Evolutionary conservation across 352 stramenopile species (phyloP), one percentile per base, ranked within the genome.

Genomic region (Phytophthora sp.): DNA sequence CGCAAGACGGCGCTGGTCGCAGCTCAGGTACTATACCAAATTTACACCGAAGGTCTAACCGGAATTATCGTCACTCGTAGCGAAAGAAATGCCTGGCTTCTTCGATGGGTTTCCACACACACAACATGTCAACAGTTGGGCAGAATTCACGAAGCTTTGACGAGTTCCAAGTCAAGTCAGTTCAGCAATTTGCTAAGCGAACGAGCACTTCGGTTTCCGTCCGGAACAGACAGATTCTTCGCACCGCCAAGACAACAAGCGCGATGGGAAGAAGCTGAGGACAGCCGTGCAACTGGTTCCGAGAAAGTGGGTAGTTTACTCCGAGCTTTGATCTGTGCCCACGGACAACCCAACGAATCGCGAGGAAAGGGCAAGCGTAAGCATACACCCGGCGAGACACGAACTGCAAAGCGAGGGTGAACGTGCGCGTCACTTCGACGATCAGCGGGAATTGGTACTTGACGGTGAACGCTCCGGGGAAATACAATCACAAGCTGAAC

Each of bases 401-500:
- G n/a, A n/a, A n/a, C n/a, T n/a, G n/a, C n/a, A n/a, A n/a, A n/a
- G n/a, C n/a, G n/a, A n/a, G n/a, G n/a, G n/a, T n/a, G n/a, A n/a
- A n/a, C n/a, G n/a, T n/a, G n/a, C n/a, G n/a, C n/a, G n/a, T n/a
- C n/a, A n/a, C 27, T 23, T 12, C 20, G 4, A 44, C n/a, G 7
- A 20, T 33, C n/a, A 35, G 15, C 2, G 41, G 20, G 0, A 35
- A n/a, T 30, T 63, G 55, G 55, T 21, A 12, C 15, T 31, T 53
- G 8, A 11, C 23, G 1, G 31, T 63, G 16, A 33, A n/a, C 7
- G 30, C 29, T 0, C 4, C 3, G 35, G 35, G n/a, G 4, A 24
- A 26, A 1, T 36, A 57, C 38, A 65, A 52, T 15, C 57, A 65
- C 24, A 15, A 57, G 1, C 15, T 51, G 9, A 57, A 52, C 27